Evolutionary conservation across 2,329 filamentous ascomycete genomes (phyloP), one percentile per base, ranked within the genome.

Genomic region (Diplodia scrobiculata): DNA sequence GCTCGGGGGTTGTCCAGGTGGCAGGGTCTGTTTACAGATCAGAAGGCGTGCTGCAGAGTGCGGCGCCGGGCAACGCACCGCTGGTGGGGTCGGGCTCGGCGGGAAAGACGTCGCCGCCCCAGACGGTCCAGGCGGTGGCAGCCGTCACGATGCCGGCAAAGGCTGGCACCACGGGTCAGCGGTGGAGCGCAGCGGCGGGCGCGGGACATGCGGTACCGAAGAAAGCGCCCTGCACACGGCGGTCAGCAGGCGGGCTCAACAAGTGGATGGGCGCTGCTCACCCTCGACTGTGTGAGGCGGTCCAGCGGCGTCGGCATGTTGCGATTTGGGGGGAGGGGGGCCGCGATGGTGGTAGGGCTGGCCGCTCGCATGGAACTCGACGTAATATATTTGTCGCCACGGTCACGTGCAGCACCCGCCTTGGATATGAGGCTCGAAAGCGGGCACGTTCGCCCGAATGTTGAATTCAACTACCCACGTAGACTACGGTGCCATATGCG

Each of bases 111-210:
- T 86, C 84, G 19, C 68, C 62, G 66, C 92, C 92, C 88, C 90
- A 96, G 72, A 97, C 94, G 19, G 86, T 85, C 89, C 90, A 97
- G 50, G 86, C 87, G 17, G 92, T 90, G 1, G 90, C 92, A 1
- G 90, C 91, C 6, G 91, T 90, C 14, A 97, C 85, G 63, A 96
- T 84, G 10, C 90, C 91, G 4, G 90, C 88, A 75, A 97, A 97
- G 19, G 74, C 76, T 69, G 27, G n/a, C 10, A 10, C 25, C 5
- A 19, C 5, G 29, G 5, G 45, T 64, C 14, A 64, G 29, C 17
- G 45, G 36, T 13, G 34, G 10, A 13, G 32, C 19, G 21, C 19
- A 21, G 25, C 21, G 45, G 19, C 17, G 11, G 17, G 19, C 3
- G 17, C 13, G 14, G 34, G 27, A 21, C 21, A 41, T 59, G 32